Percentiles rank a stretch among this genome's conserved stretches.
Conservation (phyloP, 2,329 filamentous ascomycete genomes). For the Cadophora luteo-olivacea region DNA sequence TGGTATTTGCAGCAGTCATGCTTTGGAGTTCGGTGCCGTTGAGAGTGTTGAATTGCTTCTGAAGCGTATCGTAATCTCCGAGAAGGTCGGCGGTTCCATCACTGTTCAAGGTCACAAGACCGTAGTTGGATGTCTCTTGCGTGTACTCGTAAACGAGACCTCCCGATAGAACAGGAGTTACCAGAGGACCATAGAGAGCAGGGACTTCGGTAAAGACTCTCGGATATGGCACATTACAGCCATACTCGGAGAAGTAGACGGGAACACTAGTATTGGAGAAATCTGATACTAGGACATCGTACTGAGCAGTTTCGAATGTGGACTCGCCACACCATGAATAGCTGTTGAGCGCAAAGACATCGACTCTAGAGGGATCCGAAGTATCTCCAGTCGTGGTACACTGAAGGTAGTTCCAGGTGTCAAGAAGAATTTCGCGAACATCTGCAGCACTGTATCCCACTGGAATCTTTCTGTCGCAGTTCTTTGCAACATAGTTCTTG, state of each 20-base stretch:
- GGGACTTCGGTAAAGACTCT: slow-evolving; percentile 79
- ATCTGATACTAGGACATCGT: slow-evolving; percentile 66
- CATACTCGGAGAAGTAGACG: slow-evolving; percentile 83
- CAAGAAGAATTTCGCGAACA: slow-evolving; percentile 74
- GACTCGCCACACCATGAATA: slow-evolving; percentile 76
- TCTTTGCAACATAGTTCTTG: slow-evolving; percentile 80
- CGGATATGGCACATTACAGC: slow-evolving; percentile 76
- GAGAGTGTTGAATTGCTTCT: slow-evolving; percentile 75
- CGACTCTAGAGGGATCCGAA: slow-evolving; percentile 68
- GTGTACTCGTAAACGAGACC: slow-evolving; percentile 84
- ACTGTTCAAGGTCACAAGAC: slow-evolving; percentile 66
- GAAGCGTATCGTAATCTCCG: slow-evolving; percentile 75
- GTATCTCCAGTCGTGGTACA: slow-evolving; percentile 63
- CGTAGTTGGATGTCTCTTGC: slow-evolving; percentile 71
- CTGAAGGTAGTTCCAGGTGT: slow-evolving; percentile 77
- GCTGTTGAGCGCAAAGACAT: slow-evolving; percentile 81
- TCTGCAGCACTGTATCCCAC: slow-evolving; percentile 85
- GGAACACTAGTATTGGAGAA: slow-evolving; percentile 73
- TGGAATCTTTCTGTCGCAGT: slow-evolving; percentile 71
- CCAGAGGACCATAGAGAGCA: slow-evolving; percentile 73
- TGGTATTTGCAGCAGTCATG: slow-evolving; percentile 61
- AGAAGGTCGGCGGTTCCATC: slow-evolving; percentile 65
- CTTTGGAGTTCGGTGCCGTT: slow-evolving; percentile 73
- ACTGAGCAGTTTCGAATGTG: slow-evolving; percentile 67
- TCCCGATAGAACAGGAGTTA: slow-evolving; percentile 73